Conservation (phyloP, 257 asterid species). For the Ilex aquifolium region DNA sequence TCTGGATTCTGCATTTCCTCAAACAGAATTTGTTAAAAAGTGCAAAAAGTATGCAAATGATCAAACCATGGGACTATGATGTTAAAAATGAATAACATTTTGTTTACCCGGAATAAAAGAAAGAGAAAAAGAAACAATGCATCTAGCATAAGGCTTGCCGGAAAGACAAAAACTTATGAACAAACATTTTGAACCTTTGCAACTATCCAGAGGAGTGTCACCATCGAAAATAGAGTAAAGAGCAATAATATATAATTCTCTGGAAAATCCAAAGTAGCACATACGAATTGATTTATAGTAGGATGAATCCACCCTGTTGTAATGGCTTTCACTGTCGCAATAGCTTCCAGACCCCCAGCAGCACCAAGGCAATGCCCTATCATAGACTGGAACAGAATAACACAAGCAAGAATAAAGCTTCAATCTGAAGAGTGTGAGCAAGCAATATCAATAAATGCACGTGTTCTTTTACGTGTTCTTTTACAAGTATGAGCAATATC, state of each 20-base stretch:
- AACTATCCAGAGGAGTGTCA: not conserved
- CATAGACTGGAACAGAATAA: slow-evolving; percentile 61
- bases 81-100: too few relatives aligned
- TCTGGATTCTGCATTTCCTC: slow-evolving; percentile 61
- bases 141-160: too few relatives aligned
- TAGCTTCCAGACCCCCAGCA: slow-evolving; percentile 97
- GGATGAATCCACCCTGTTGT: slow-evolving; percentile 97
- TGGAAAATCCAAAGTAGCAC: slow-evolving; percentile 12
- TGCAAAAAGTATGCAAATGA: too few relatives aligned
- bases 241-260: too few relatives aligned
- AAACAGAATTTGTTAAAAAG: not conserved
- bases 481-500: too few relatives aligned
- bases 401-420: slow-evolving; percentile 8
- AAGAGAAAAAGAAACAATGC: too few relatives aligned
- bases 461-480: not conserved
- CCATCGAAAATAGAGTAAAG: too few relatives aligned
- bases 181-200: too few relatives aligned
- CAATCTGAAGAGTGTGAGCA: not conserved
- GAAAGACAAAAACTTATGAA: too few relatives aligned
- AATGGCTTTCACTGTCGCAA: slow-evolving; percentile 78
- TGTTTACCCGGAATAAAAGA: too few relatives aligned
- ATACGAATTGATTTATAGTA: slow-evolving; percentile 73
- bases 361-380: slow-evolving; percentile 97
- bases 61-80: too few relatives aligned
- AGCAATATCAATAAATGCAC: not conserved